These are phyloP conservation scores for Mycena haematopus DNA, from an alignment of 768 basidiomycete species.

Conservation along the genomic window DNA sequence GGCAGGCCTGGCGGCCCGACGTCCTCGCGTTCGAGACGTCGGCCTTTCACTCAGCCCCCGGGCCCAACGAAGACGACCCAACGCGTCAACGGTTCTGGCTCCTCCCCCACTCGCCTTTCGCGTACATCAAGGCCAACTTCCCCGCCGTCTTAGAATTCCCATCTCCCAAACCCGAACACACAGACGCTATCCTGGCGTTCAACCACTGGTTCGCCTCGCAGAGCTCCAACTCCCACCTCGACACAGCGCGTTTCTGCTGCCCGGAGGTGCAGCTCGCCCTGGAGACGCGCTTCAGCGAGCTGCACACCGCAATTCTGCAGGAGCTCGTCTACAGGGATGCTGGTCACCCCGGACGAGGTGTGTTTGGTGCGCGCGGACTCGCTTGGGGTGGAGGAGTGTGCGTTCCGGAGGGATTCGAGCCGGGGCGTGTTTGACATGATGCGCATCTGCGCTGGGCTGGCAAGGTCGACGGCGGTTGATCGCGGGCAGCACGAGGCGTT, in stretches of 20 bases:
- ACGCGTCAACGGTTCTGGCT: neutral
- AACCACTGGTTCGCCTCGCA: conserved; percentile 10
- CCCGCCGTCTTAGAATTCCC: too few relatives aligned
- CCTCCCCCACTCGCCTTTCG: conserved; percentile 4
- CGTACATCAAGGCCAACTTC: conserved; percentile 7
- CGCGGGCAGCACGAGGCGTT: too few relatives aligned
- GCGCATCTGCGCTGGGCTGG: too few relatives aligned
- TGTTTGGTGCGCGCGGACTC: conserved; percentile 6
- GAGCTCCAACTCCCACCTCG: neutral
- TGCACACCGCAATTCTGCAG: conserved; percentile 3
- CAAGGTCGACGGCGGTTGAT: too few relatives aligned
- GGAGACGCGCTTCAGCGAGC: neutral
- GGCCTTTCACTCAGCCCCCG: conserved; percentile 1
- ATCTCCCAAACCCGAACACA: neutral
- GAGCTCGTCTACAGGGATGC: conserved; percentile 13
- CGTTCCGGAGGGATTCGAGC: too few relatives aligned
- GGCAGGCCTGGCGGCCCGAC: conserved; percentile 18
- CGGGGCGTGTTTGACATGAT: too few relatives aligned
- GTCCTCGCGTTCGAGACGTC: conserved; percentile 5
- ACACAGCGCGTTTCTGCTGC: conserved; percentile 14
- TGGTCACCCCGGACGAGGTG: conserved; percentile 10
- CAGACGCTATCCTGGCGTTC: conserved; percentile 6
- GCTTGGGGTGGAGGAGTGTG: too few relatives aligned
- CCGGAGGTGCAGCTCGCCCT: conserved; percentile 8
- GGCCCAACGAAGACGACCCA: neutral